A percentile compares a stretch with the other conserved stretches of the same genome.
phyloP scores from a whole-genome alignment of 1,284 basidiomycete species.

The Sporisorium sorghi region DNA sequence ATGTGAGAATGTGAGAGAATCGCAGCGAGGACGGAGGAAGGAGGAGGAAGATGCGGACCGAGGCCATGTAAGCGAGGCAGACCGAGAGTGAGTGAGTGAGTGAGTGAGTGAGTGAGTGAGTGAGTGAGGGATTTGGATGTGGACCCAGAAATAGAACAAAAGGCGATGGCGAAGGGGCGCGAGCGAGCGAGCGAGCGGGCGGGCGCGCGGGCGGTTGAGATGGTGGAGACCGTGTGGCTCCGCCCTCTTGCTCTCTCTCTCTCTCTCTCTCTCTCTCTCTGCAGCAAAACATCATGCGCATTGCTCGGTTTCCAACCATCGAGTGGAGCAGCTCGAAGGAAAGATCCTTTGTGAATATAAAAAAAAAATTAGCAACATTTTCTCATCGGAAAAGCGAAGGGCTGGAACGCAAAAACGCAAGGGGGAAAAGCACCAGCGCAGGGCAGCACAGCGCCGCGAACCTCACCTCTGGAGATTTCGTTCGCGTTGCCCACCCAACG shows the following conservation, averaged over 20 bases:
- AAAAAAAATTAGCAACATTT: background rate
- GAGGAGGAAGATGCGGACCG: conserved; percentile 25
- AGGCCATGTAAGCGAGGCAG: conserved; percentile 23
- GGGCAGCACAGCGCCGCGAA: background rate
- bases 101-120: background rate
- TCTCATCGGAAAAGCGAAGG: background rate
- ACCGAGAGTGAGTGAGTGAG: background rate
- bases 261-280: no score
- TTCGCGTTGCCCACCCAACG: background rate
- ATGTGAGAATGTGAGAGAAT: background rate
- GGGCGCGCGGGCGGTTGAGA: background rate
- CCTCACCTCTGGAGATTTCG: background rate
- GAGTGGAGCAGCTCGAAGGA: background rate
- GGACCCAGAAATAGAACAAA: conserved; percentile 5
- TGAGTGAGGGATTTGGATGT: background rate
- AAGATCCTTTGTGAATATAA: background rate
- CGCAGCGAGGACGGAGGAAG: background rate
- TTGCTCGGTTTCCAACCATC: background rate
- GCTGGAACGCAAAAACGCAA: conserved; percentile 7
- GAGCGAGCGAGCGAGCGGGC: background rate
- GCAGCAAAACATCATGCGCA: background rate
- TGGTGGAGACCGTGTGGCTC: background rate
- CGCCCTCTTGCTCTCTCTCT: background rate
- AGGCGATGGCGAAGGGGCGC: background rate
- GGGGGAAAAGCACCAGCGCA: background rate